Conservation (phyloP, 2,329 filamentous ascomycete species). For the Fusarium redolens region DNA sequence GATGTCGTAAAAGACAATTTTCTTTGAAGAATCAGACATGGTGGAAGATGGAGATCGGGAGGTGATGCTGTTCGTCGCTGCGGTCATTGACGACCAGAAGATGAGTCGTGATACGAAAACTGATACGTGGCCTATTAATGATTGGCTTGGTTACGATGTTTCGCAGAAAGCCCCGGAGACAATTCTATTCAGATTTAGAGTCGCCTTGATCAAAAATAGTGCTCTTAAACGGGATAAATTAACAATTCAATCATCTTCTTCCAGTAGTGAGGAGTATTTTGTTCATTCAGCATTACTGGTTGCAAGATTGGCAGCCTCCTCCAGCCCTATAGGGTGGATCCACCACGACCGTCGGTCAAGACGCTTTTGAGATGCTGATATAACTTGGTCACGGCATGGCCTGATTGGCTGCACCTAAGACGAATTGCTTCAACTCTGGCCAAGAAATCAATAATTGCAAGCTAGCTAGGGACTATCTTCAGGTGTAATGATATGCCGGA, state of each 20-base stretch:
- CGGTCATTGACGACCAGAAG: accelerated
- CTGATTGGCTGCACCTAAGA: not conserved
- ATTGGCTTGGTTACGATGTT: not conserved
- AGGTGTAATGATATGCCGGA: not conserved
- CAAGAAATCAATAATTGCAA: not conserved
- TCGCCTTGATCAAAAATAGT: accelerated
- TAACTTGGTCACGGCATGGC: no score
- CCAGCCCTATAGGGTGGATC: not conserved
- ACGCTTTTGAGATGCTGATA: no score
- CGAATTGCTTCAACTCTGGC: accelerated
- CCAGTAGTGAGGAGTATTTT: accelerated
- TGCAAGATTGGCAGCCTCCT: accelerated
- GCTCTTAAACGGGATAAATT: not conserved
- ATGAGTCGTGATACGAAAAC: not conserved
- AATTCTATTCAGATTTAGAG: accelerated
- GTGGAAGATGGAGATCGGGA: accelerated
- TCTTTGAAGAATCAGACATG: not conserved
- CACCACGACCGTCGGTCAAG: no score
- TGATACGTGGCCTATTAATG: not conserved
- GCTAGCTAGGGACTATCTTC: no score
- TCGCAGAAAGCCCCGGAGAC: not conserved
- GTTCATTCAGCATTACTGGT: accelerated
- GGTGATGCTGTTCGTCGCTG: not conserved
- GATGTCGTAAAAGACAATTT: constrained; percentile 57
- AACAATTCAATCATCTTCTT: no score